Base-by-base conservation (phyloP, 1,139 yeast genomes). In the Yamadazyma friedrichii region DNA sequence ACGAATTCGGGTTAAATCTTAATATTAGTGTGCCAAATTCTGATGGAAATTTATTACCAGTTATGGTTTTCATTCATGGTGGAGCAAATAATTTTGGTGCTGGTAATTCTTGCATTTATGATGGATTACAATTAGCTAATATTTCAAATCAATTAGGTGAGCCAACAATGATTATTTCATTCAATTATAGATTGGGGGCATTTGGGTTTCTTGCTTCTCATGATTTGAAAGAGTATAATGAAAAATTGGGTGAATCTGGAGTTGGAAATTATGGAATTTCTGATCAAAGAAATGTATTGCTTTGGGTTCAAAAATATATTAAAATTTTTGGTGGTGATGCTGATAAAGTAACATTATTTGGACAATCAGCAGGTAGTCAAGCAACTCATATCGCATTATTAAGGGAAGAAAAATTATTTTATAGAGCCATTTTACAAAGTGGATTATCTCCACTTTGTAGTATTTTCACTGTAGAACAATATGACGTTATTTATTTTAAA, bases 1-100 rank as follows among this genome's bases (percentile, higher is more conserved):
- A 39, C 29, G 46, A 43, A 31, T 38, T 35, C n/a, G 41, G 40
- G 10, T 11, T 39, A 8, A 35, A 38, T 31, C 35, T 41, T 8
- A 41, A 41, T 28, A 31, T 41, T 9, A 35, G 39, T 32, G 35
- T 38, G 11, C 44, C 44, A 8, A n/a, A 31, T 13, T 35, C 37
- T n/a, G 15, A 31, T 2, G 36, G 33, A 9, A 22, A 27, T 3
- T 35, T 35, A 30, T 22, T 42, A 39, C 51, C 51, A 3, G 51
- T 48, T 16, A 45, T 48, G 50, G 45, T 48, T 6, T 48, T 48
- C 31, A 43, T 48, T 13, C 51, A 48, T 38, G 51, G 51, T n/a
- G 51, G 51, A 11, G 49, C 51, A 29, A 45, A 44, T 27, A 39
- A 44, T 6, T 49, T 48, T 42, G 51, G 49, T 8, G 43, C 50